Conservation (phyloP, 2,329 filamentous ascomycete genomes). For the Cladosporium cucumerinum region DNA sequence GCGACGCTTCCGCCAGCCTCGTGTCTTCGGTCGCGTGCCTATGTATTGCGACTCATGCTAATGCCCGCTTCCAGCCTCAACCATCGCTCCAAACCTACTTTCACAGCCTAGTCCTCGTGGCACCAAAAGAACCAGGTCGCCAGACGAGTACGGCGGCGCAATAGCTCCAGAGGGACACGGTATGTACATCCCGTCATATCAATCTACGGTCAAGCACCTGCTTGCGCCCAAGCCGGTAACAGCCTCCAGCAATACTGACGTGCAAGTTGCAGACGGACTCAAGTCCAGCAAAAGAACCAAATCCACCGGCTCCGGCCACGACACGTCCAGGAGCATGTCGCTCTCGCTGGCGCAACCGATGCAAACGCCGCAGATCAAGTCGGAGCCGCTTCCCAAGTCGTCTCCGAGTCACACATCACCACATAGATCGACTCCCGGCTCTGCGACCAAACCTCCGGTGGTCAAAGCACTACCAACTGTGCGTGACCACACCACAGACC, state of each 20-base stretch:
- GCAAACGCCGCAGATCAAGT: constrained; percentile 54
- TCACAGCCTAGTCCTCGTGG: constrained; percentile 60
- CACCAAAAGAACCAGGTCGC: constrained; percentile 76
- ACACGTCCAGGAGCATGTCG: constrained; percentile 14
- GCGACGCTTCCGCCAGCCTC: constrained; percentile 8
- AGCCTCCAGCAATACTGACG: constrained; percentile 23
- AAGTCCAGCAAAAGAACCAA: constrained; percentile 39
- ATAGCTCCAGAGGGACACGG: constrained; percentile 56
- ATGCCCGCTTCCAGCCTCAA: constrained; percentile 35
- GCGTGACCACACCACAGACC: constrained; percentile 93
- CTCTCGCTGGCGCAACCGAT: constrained; percentile 40
- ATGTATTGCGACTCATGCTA: constrained; percentile 18
- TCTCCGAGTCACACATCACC: constrained; percentile 61
- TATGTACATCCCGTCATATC: constrained; percentile 56
- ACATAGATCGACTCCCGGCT: constrained; percentile 72
- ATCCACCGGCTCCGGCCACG: constrained; percentile 2
- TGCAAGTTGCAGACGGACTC: constrained; percentile 38
- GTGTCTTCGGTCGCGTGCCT: neutral
- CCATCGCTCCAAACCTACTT: constrained; percentile 44
- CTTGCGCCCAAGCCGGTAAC: neutral
- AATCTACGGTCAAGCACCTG: constrained; percentile 21
- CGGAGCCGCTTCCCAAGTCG: constrained; percentile 46
- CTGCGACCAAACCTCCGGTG: constrained; percentile 61
- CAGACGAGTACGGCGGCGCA: constrained; percentile 53
- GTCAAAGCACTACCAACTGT: constrained; percentile 95